Evolutionary conservation across 1,139 yeast genomes (phyloP), one percentile per base, ranked within the genome.

Genomic region (Geotrichum macrosporum): DNA sequence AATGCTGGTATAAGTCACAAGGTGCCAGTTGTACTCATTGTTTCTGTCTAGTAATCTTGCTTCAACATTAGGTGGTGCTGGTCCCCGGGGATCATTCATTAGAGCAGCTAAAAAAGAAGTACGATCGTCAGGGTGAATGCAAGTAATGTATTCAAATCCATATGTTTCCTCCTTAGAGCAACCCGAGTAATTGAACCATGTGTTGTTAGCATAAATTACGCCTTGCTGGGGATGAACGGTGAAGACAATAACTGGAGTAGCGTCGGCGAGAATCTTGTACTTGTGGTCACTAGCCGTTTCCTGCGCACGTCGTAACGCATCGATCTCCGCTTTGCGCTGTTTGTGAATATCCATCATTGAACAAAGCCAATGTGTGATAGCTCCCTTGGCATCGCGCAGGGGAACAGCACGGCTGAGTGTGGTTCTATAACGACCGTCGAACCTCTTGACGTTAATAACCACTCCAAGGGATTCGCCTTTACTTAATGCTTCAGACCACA

Each of bases 331-430:
- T 41, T 62, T 52, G 10, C 59, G 57, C 50, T 65, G 66, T 31
- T 58, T 63, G 42, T 65, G 68, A 21, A 65, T 59, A 50, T 65
- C 69, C 63, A 64, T 63, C 60, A 61, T 56, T 5, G 68, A 64
- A 29, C 67, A 64, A 45, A 65, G 60, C 68, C 68, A 65, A 41
- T 64, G 66, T 3, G 63, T 60, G 10, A 63, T 59, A 2, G 59
- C 54, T 8, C 68, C 67, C 45, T 55, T 58, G 15, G 61, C 61
- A 44, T 63, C 65, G 9, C 65, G 56, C 33, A 65, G 48, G 2
- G 69, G 69, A 1, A 63, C 65, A 6, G 64, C 62, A 3, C 69
- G 56, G 47, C 61, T 56, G 40, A 61, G 56, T 31, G 65, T 62
- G 33, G 59, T 60, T 29, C 67, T 50, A 40, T 62, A 65, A 4